Percentiles rank a stretch among this genome's conserved stretches.
Evolutionary conservation across 441 rosid species (phyloP).

Genomic region (Corymbia citriodora): DNA sequence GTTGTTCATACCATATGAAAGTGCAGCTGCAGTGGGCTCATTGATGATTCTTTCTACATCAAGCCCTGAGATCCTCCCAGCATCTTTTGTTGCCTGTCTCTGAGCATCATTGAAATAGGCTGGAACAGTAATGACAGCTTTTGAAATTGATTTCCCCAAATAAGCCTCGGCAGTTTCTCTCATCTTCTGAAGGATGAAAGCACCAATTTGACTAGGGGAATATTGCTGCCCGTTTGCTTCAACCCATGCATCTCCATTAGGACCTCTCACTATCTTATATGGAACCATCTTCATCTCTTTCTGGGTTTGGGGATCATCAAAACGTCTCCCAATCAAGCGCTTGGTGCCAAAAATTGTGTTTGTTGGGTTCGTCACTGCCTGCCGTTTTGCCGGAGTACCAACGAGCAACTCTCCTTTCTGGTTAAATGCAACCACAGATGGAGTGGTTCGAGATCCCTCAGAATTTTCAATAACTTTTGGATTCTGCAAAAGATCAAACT

Average conservation of each 20-base stretch:
- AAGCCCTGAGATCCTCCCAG: constrained; percentile 9
- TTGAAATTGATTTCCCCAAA: constrained; percentile 10
- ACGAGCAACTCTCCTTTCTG: constrained; percentile 7
- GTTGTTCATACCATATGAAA: constrained; percentile 12
- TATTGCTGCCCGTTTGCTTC: constrained; percentile 6
- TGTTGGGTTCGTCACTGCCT: constrained; percentile 10
- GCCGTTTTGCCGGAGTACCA: constrained; percentile 13
- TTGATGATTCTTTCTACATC: constrained; percentile 15
- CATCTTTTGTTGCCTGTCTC: constrained; percentile 16
- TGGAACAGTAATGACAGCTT: constrained; percentile 12
- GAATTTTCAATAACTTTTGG: constrained; percentile 11
- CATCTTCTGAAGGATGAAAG: constrained; percentile 10
- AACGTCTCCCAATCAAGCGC: constrained; percentile 11
- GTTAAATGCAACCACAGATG: constrained; percentile 10
- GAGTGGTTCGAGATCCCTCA: constrained; percentile 11
- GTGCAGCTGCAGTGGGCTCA: constrained; percentile 17
- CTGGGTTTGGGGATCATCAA: constrained; percentile 13
- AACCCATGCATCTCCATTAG: constrained; percentile 16
- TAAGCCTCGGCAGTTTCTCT: constrained; percentile 11
- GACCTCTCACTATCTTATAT: background rate
- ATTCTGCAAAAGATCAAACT: background rate
- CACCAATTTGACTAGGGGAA: constrained; percentile 13
- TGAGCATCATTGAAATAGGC: constrained; percentile 15
- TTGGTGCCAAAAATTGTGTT: constrained; percentile 10
- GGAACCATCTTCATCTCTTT: constrained; percentile 17